Conservation (phyloP, 352 stramenopile genomes). For the Phytophthora pluvialis region DNA sequence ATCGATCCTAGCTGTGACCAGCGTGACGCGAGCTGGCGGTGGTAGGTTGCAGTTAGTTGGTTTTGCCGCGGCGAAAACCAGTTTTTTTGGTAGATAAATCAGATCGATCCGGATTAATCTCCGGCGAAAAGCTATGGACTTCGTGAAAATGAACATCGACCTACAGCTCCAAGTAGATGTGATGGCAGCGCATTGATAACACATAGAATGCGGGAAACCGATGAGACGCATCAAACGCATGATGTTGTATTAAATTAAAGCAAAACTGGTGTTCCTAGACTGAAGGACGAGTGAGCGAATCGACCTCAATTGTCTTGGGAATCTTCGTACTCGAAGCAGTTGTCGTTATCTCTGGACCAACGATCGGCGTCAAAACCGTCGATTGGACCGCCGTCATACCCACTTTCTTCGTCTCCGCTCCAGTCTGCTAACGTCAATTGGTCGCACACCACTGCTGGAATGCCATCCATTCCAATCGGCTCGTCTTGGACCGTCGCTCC, state of each 20-base stretch:
- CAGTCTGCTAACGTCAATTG: background rate
- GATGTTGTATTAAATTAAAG: background rate
- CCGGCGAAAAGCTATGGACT: no score
- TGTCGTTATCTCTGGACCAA: background rate
- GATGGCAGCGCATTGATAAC: background rate
- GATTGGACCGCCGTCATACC: background rate
- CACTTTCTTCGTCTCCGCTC: background rate
- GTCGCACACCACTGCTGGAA: background rate
- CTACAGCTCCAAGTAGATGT: conserved; percentile 1
- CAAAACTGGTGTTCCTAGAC: background rate
- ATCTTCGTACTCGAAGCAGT: background rate
- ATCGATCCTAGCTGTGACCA: no score
- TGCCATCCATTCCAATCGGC: background rate
- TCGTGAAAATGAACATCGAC: no score
- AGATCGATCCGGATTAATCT: no score
- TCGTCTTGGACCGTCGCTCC: background rate
- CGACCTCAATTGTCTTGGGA: background rate
- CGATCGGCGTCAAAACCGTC: background rate
- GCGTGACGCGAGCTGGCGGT: no score
- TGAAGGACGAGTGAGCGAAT: background rate
- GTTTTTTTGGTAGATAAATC: no score
- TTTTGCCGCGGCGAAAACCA: no score
- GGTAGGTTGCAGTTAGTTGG: no score
- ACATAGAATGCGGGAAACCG: background rate
- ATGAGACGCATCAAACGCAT: background rate